These are phyloP conservation scores for Thielaviopsis musarum DNA, from an alignment of 2,329 filamentous ascomycete species.

Conservation along the genomic window DNA sequence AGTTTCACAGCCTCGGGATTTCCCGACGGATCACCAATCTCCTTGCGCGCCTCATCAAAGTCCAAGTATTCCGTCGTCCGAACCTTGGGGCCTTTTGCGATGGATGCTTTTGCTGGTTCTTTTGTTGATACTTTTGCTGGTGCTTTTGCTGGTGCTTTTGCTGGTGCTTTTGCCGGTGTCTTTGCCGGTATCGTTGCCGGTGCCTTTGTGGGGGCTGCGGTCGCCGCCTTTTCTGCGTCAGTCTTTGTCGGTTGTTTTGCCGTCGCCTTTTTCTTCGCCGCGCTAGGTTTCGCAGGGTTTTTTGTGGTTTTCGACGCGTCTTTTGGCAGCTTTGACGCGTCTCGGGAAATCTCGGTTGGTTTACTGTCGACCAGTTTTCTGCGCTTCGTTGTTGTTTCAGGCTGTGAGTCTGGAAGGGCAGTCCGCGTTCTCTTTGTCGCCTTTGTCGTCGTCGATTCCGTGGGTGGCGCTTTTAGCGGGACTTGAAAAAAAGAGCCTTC, in stretches of 20 bases:
- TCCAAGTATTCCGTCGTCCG: slow-evolving; percentile 74
- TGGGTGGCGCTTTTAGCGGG: background rate
- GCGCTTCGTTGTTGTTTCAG: slow-evolving; percentile 1
- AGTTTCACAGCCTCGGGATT: slow-evolving; percentile 40
- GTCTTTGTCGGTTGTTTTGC: background rate
- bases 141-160: background rate
- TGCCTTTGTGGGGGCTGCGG: background rate
- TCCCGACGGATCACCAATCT: slow-evolving; percentile 19
- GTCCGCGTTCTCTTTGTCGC: slow-evolving; percentile 7
- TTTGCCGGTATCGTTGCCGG: background rate
- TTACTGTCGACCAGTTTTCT: slow-evolving; percentile 1
- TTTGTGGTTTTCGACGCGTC: slow-evolving; percentile 57
- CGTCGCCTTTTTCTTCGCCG: background rate
- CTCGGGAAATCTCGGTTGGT: slow-evolving; percentile 2
- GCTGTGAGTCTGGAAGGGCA: slow-evolving; percentile 3
- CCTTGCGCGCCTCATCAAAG: slow-evolving; percentile 28
- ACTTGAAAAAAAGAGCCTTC: slow-evolving; percentile 8
- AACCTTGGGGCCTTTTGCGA: slow-evolving; percentile 26
- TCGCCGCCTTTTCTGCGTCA: background rate
- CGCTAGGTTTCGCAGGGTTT: slow-evolving; percentile 27
- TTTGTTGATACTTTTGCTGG: background rate
- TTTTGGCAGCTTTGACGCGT: slow-evolving; percentile 18
- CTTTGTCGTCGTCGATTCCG: background rate
- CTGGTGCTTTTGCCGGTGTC: background rate
- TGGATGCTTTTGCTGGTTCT: background rate